These are phyloP conservation scores for Eurotiales sp. DNA, from an alignment of 2,329 filamentous ascomycete genomes.

Conservation along the genomic window DNA sequence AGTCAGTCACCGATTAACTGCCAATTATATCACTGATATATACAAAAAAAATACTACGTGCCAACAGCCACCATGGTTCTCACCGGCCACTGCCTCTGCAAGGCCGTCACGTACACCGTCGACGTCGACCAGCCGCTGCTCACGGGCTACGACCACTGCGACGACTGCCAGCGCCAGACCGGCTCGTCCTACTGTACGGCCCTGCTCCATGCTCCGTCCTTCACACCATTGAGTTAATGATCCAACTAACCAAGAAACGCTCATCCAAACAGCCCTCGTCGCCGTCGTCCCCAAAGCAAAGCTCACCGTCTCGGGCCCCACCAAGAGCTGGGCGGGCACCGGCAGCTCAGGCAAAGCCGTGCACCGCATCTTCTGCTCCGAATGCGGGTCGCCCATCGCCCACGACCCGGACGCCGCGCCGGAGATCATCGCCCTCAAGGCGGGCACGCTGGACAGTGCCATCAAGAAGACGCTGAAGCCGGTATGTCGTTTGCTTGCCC, in stretches of 20 bases:
- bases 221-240: too few relatives aligned
- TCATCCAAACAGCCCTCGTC: conserved; percentile 62
- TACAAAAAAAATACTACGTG: too few relatives aligned
- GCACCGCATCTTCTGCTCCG: conserved; percentile 66
- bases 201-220: too few relatives aligned
- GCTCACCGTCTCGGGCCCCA: conserved; percentile 59
- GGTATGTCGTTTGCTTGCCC: too few relatives aligned
- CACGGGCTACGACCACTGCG: conserved; percentile 66
- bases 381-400: conserved; percentile 66
- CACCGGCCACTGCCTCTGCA: conserved; percentile 68
- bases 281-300: conserved; percentile 64
- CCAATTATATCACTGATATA: too few relatives aligned
- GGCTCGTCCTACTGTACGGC: conserved; percentile 60
- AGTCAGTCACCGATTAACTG: too few relatives aligned
- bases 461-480: conserved; percentile 67
- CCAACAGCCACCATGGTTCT: conserved; percentile 60
- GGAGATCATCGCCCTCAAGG: conserved; percentile 67
- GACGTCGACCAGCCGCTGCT: conserved; percentile 39
- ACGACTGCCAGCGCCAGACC: conserved; percentile 68
- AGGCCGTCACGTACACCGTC: conserved; percentile 65
- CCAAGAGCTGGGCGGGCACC: conserved; percentile 61
- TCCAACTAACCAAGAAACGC: too few relatives aligned
- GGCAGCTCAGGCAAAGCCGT: conserved; percentile 61
- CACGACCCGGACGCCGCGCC: conserved; percentile 69
- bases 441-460: conserved; percentile 59